Evolutionary conservation across 768 basidiomycete genomes (phyloP), one percentile per base, ranked within the genome.

Genomic region (Hygrophoropsis aurantiaca): DNA sequence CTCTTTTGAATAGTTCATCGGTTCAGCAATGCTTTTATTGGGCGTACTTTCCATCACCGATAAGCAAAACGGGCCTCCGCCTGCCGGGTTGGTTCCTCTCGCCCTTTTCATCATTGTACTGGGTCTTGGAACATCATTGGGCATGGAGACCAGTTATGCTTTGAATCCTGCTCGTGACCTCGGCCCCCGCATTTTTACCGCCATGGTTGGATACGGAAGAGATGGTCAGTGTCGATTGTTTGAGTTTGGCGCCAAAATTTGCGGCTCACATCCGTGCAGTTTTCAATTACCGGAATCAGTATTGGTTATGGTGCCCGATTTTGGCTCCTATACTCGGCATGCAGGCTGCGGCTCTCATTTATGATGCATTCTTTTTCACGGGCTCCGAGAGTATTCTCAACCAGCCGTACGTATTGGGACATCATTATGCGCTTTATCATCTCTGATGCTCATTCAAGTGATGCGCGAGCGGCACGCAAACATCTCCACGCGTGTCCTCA

Each of bases 101-200:
- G 74, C 65, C 4, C 54, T 87, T 6, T 84, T 85, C 61, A 49
- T 86, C 35, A 52, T 72, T 32, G 62, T 85, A 33, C 70, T 85
- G 19, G 85, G 79, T n/a, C 75, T 87, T 40, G 80, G 78, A 36
- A 56, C 73, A 1, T 66, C 72, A 13, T 69, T 87, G 27, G 85
- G 85, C 10, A 78, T 81, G 74, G 70, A 87, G 54, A 87, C 85
- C 4, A 81, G 77, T 38, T 82, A 73, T 52, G 80, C 84, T 4
- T 66, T 86, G 42, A 87, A 87, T 54, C 85, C 85, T 33, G 83
- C 85, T 25, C 81, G 86, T 56, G 85, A 87, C 65, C 66, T 87
- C 23, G 85, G 86, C 5, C 85, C 85, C 2, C 74, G 85, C 8
- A 54, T 87, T 26, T 61, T 86, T 58, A 85, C 83, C 1, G 75